Percentiles rank a stretch among this genome's conserved stretches.
Evolutionary conservation across 2,329 filamentous ascomycete species (phyloP).

Genomic region (Ophiostoma novo-ulmi): DNA sequence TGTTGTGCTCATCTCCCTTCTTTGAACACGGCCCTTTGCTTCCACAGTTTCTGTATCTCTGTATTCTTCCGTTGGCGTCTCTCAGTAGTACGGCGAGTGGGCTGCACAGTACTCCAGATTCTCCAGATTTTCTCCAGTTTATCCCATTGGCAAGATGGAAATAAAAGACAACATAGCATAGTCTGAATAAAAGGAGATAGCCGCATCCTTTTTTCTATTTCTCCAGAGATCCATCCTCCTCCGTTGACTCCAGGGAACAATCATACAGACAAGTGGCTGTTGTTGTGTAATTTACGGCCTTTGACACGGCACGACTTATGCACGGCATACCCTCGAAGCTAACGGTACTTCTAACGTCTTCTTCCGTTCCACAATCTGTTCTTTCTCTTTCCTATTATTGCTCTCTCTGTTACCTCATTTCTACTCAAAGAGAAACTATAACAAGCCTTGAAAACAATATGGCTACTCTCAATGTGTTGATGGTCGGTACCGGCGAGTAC

Average conservation of each 20-base stretch:
- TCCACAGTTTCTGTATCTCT: background rate
- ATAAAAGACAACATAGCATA: background rate
- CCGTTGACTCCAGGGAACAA: background rate
- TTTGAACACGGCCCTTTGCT: background rate
- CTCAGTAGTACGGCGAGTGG: background rate
- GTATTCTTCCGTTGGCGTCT: conserved; percentile 6
- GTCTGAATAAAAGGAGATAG: background rate
- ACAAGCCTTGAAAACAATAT: conserved; percentile 35
- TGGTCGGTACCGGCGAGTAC: conserved; percentile 92
- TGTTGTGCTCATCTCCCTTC: background rate
- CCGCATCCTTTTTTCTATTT: background rate
- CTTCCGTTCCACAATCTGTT: background rate
- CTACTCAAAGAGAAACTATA: background rate
- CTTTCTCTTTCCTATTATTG: background rate
- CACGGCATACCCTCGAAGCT: background rate
- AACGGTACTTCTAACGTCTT: background rate
- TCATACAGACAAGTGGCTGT: conserved; percentile 4
- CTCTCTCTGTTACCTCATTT: background rate
- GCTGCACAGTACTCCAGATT: background rate
- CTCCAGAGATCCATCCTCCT: background rate
- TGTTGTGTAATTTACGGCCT: background rate
- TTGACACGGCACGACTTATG: background rate
- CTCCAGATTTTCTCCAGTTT: conserved; percentile 11
- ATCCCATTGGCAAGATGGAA: conserved; percentile 4
- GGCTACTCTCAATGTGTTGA: conserved; percentile 62